A percentile compares a stretch with the other conserved stretches of the same genome.
These are phyloP conservation scores for Phalaenopsis aphrodite DNA, from an alignment of 106 monocot species.

Conservation along the genomic window DNA sequence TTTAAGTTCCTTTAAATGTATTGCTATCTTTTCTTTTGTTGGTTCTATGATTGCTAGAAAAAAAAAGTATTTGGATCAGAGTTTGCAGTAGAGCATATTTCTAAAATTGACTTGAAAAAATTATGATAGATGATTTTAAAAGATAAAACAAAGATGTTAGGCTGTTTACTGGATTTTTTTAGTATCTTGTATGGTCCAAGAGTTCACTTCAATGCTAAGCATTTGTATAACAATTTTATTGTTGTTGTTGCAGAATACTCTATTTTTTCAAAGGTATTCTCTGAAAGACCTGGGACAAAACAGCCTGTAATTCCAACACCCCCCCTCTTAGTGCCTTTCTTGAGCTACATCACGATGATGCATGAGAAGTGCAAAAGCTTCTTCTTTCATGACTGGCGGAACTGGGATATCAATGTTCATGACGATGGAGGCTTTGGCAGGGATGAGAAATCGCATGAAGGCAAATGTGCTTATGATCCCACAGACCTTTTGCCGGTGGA, in stretches of 20 bases:
- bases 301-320: not conserved
- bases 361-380: constrained; percentile 3
- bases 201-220: not conserved
- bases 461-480: constrained; percentile 10
- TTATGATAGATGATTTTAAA: not conserved
- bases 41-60: not conserved
- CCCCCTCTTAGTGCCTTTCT: not conserved
- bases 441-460: constrained; percentile 8
- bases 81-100: not conserved
- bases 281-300: not conserved
- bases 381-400: constrained; percentile 4
- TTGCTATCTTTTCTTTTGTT: not conserved
- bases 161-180: not conserved
- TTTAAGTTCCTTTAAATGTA: not conserved
- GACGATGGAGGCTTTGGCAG: constrained; percentile 9
- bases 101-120: not conserved
- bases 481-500: constrained; percentile 43
- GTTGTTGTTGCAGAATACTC: not conserved
- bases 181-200: not conserved
- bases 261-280: constrained; percentile 2
- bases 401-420: constrained; percentile 10
- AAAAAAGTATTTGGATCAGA: not conserved
- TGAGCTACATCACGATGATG: not conserved
- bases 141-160: not conserved
- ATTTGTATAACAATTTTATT: not conserved